Evolutionary conservation across 768 basidiomycete genomes (phyloP).

Genomic region (Myochromella boudieri): DNA sequence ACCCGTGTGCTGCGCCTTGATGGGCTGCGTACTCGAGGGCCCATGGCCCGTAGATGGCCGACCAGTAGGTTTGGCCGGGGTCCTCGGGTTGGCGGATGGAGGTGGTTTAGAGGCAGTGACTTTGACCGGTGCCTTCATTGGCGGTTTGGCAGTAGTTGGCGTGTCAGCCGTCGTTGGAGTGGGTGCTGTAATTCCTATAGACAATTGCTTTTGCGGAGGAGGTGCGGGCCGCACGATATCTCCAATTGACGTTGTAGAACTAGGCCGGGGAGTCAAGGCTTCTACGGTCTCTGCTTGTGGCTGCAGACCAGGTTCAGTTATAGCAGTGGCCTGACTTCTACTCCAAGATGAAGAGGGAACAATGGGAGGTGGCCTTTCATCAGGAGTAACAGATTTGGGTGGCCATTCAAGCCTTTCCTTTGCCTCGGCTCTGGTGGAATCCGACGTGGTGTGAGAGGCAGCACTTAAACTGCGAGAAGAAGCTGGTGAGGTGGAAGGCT

Average conservation of each 20-base stretch:
- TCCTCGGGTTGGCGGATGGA: constrained; percentile 19
- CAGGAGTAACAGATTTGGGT: constrained; percentile 42
- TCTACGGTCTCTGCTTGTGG: constrained; percentile 19
- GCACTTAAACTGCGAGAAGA: constrained; percentile 67
- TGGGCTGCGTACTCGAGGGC: constrained; percentile 20
- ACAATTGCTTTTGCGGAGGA: constrained; percentile 7
- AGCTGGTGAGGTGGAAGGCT: constrained; percentile 38
- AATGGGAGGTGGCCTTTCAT: constrained; percentile 33
- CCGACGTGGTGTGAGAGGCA: constrained; percentile 60
- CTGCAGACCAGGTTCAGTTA: constrained; percentile 18
- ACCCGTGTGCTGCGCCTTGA: constrained; percentile 40
- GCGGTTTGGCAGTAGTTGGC: constrained; percentile 25
- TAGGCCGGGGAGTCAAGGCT: constrained; percentile 19
- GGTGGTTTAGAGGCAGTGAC: constrained; percentile 12
- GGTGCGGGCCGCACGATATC: constrained; percentile 3
- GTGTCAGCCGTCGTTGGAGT: constrained; percentile 15
- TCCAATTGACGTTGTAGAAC: constrained; percentile 22
- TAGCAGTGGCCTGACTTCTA: constrained; percentile 28
- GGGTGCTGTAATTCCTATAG: constrained; percentile 6
- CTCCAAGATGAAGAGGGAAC: constrained; percentile 35
- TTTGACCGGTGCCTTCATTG: constrained; percentile 22
- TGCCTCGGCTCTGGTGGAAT: constrained; percentile 63
- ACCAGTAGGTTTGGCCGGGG: constrained; percentile 20
- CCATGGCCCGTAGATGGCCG: constrained; percentile 22
- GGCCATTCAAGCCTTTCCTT: constrained; percentile 82